Percentiles rank a stretch among this genome's conserved stretches.
Evolutionary conservation across 306 rosid genomes (phyloP).

Genomic region (Ormosia emarginata): DNA sequence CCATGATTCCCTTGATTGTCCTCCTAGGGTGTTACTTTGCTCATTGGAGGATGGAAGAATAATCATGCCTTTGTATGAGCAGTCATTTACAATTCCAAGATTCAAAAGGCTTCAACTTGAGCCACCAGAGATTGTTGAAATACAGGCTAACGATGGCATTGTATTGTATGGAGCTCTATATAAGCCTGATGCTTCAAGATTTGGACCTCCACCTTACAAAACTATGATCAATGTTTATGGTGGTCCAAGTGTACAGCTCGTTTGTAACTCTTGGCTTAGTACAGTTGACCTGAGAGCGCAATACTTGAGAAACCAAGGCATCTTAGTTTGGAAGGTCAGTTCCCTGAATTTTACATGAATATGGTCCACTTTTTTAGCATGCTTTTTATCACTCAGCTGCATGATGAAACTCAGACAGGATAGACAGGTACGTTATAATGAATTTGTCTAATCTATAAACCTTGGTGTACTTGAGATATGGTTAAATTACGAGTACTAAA

Average conservation of each 20-base stretch:
- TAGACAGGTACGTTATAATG: neutral
- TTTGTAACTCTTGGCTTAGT: constrained; percentile 74
- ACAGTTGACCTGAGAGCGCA: constrained; percentile 94
- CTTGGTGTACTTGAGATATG: neutral
- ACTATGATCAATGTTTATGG: constrained; percentile 90
- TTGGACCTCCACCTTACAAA: constrained; percentile 94
- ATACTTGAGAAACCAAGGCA: constrained; percentile 75
- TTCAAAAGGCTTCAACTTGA: constrained; percentile 73
- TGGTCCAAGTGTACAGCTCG: constrained; percentile 90
- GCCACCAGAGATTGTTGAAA: constrained; percentile 67
- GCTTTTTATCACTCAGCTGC: neutral
- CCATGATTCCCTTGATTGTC: constrained; percentile 72
- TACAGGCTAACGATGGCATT: constrained; percentile 65
- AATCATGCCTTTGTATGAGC: constrained; percentile 70
- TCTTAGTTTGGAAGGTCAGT: constrained; percentile 96
- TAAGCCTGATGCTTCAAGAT: constrained; percentile 71
- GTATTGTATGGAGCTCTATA: constrained; percentile 72
- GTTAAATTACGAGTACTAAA: neutral
- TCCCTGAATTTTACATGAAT: constrained; percentile 12
- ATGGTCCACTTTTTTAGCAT: neutral
- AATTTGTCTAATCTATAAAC: neutral
- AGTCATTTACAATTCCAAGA: constrained; percentile 50
- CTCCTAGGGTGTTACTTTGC: constrained; percentile 79
- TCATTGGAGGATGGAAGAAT: constrained; percentile 79
- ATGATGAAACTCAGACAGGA: neutral